phyloP scores from a whole-genome alignment of 1,139 yeast genomes.

The Suhomyces panamericanus region DNA sequence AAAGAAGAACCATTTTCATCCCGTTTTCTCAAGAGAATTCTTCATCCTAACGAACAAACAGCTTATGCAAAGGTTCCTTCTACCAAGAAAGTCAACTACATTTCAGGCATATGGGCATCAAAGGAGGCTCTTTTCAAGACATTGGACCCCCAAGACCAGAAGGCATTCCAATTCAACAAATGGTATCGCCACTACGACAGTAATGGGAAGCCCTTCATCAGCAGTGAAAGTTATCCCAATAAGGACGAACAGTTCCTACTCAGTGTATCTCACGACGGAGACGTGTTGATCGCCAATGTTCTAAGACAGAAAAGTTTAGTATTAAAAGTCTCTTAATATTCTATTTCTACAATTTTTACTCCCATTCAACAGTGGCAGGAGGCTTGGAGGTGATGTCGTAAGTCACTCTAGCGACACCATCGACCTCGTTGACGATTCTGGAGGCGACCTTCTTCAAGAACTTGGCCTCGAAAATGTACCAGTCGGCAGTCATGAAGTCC shows the following conservation, averaged over 20 bases:
- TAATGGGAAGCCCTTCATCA: constrained; percentile 42
- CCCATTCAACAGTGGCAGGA: constrained; percentile 99
- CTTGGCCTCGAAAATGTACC: constrained; percentile 91
- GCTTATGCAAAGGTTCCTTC: constrained; percentile 17
- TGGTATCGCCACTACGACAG: constrained; percentile 55
- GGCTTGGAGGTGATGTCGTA: constrained; percentile 98
- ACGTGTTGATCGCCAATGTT: constrained; percentile 50
- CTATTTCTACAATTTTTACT: constrained; percentile 43
- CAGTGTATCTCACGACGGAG: constrained; percentile 69
- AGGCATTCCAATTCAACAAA: constrained; percentile 51
- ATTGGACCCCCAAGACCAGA: constrained; percentile 51
- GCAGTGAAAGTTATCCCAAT: constrained; percentile 29
- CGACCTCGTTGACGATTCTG: constrained; percentile 97
- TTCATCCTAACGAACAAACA: constrained; percentile 42
- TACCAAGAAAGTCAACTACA: constrained; percentile 28
- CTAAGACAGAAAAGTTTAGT: constrained; percentile 34
- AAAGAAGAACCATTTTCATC: constrained; percentile 26
- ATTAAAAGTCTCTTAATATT: background rate
- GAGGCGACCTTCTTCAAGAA: constrained; percentile 93
- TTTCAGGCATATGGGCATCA: constrained; percentile 71
- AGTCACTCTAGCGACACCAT: constrained; percentile 98
- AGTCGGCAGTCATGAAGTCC: constrained; percentile 99
- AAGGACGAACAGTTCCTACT: constrained; percentile 50
- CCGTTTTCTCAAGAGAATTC: constrained; percentile 49
- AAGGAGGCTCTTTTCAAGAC: constrained; percentile 77